phyloP scores from a whole-genome alignment of 306 rosid genomes.

The Ziziphus jujuba region DNA sequence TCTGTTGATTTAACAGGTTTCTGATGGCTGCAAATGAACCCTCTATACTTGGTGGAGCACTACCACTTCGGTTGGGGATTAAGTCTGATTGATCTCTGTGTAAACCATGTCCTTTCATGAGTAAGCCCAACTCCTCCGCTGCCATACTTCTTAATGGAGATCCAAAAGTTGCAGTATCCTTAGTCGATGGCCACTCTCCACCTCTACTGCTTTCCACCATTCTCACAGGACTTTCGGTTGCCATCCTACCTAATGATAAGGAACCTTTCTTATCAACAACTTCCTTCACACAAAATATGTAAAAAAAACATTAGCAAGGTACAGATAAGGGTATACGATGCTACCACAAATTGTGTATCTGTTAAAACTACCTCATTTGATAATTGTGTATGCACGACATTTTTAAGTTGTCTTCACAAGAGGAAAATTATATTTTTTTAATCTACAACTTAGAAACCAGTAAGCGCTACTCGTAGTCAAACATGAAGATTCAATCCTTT shows the following conservation, averaged over 20 bases:
- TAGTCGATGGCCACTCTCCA: slow-evolving; percentile 45
- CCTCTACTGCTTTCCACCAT: slow-evolving; percentile 47
- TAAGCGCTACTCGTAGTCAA: too few relatives aligned
- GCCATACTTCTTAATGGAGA: slow-evolving; percentile 35
- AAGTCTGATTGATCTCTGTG: slow-evolving; percentile 21
- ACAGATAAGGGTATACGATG: too few relatives aligned
- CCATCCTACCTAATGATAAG: slow-evolving; percentile 33
- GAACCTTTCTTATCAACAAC: not conserved
- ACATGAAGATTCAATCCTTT: too few relatives aligned
- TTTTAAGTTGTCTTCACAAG: too few relatives aligned
- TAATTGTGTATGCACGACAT: too few relatives aligned
- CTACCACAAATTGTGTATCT: too few relatives aligned
- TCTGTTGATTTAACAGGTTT: slow-evolving; percentile 42
- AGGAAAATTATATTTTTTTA: too few relatives aligned
- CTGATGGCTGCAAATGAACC: slow-evolving; percentile 54
- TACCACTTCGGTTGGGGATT: slow-evolving; percentile 57
- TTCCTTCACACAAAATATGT: not conserved
- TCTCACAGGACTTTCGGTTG: slow-evolving; percentile 55
- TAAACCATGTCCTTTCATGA: slow-evolving; percentile 32
- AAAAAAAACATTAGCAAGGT: too few relatives aligned
- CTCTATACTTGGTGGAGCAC: slow-evolving; percentile 76
- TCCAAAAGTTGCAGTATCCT: slow-evolving; percentile 38
- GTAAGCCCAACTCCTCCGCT: slow-evolving; percentile 40
- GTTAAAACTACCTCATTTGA: too few relatives aligned
- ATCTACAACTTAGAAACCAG: too few relatives aligned